Evolutionary conservation across 2,329 filamentous ascomycete genomes (phyloP).

Genomic region (Colletotrichum godetiae): DNA sequence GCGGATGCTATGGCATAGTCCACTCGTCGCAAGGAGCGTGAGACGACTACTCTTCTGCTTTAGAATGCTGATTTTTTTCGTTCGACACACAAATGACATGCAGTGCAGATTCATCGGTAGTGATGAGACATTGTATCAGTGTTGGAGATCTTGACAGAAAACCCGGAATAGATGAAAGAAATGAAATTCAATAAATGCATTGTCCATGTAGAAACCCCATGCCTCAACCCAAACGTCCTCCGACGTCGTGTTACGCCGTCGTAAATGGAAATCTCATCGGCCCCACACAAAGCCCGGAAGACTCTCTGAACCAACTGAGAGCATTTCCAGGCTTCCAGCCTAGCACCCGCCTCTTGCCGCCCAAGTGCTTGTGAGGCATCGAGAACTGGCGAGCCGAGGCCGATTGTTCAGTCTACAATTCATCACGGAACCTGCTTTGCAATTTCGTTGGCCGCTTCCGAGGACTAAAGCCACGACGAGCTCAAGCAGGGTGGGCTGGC

Average conservation of each 20-base stretch:
- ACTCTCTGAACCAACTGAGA: neutral
- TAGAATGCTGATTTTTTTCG: neutral
- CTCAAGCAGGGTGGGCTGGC: too few relatives aligned
- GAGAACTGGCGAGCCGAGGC: too few relatives aligned
- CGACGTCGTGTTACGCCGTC: neutral
- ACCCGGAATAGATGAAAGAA: neutral
- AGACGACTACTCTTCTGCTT: neutral
- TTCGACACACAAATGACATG: neutral
- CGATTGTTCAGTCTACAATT: too few relatives aligned
- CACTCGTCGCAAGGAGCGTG: too few relatives aligned
- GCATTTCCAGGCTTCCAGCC: too few relatives aligned
- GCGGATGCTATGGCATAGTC: neutral
- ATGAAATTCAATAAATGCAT: neutral
- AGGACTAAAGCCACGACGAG: too few relatives aligned
- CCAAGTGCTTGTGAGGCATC: too few relatives aligned
- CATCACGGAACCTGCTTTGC: too few relatives aligned
- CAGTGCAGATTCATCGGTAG: neutral
- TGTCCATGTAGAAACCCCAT: neutral
- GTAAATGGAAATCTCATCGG: neutral
- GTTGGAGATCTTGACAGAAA: neutral
- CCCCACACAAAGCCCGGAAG: neutral
- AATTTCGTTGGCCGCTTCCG: too few relatives aligned
- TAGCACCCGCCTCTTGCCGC: too few relatives aligned
- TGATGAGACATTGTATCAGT: neutral
- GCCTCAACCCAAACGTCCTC: neutral